Evolutionary conservation across 768 basidiomycete species (phyloP).

Genomic region (Gautieria morchelliformis): DNA sequence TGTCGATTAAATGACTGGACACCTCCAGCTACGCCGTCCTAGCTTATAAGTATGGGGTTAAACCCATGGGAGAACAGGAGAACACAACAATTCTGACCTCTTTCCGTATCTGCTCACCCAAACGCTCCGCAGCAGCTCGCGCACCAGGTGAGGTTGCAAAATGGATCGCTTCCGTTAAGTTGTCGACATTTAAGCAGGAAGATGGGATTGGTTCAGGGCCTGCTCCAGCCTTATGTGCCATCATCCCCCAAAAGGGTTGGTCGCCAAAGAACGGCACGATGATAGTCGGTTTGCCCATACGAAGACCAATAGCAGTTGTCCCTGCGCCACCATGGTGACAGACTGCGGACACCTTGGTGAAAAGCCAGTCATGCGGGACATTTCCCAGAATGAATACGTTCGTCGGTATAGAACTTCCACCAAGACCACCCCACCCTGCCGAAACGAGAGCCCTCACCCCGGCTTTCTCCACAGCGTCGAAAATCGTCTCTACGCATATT

Average conservation of each 20-base stretch:
- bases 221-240: conserved; percentile 52
- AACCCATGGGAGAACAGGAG: neutral
- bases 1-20: conserved; percentile 51
- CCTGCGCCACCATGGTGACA: conserved; percentile 62
- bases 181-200: conserved; percentile 38
- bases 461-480: conserved; percentile 45
- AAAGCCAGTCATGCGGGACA: conserved; percentile 64
- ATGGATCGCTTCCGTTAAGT: conserved; percentile 42
- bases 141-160: conserved; percentile 37
- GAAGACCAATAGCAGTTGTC: conserved; percentile 53
- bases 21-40: conserved; percentile 40
- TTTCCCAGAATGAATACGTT: conserved; percentile 56
- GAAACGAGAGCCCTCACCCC: conserved; percentile 53
- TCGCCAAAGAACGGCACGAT: conserved; percentile 63
- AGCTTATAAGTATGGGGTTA: neutral
- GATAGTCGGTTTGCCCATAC: conserved; percentile 49
- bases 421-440: conserved; percentile 58
- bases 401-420: conserved; percentile 38
- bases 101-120: conserved; percentile 40
- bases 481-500: conserved; percentile 33
- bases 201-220: conserved; percentile 53
- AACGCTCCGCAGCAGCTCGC: conserved; percentile 35
- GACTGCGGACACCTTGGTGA: conserved; percentile 47
- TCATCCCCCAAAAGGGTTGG: conserved; percentile 49
- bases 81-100: conserved; percentile 29